phyloP scores from a whole-genome alignment of 2,329 filamentous ascomycete species.

The Cladosporium sp. region DNA sequence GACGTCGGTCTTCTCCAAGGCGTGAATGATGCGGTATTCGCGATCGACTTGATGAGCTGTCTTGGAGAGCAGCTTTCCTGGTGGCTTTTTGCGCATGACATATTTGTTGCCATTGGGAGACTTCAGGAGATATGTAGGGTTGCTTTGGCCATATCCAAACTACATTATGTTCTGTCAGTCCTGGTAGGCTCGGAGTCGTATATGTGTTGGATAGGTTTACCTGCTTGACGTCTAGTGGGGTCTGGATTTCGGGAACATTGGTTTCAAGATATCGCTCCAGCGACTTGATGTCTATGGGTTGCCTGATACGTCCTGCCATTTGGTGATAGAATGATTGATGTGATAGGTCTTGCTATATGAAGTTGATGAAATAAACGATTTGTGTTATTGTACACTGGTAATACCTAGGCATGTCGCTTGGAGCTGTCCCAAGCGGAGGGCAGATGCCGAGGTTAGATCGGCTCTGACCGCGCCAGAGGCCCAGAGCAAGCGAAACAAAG shows the following conservation, averaged over 20 bases:
- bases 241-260: conserved; percentile 77
- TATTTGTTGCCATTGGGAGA: conserved; percentile 64
- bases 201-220: conserved; percentile 40
- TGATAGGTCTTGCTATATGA: not conserved
- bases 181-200: conserved; percentile 1
- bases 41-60: conserved; percentile 95
- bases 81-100: conserved; percentile 96
- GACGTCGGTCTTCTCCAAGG: conserved; percentile 72
- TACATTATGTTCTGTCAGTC: conserved; percentile 35
- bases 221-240: conserved; percentile 84
- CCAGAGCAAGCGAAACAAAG: not conserved
- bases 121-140: conserved; percentile 91
- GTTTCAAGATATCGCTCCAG: conserved; percentile 72
- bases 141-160: conserved; percentile 97
- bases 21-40: conserved; percentile 86
- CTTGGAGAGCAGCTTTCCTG: conserved; percentile 86
- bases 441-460: conserved; percentile 11
- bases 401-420: too few species aligned
- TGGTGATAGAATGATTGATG: not conserved
- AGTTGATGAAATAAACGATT: not conserved
- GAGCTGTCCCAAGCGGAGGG: not conserved
- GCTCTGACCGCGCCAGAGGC: not conserved
- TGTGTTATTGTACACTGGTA: too few species aligned
- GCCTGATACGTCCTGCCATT: conserved; percentile 84
- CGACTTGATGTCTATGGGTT: conserved; percentile 78